Percentiles rank a stretch among this genome's conserved stretches.
Evolutionary conservation across 129 eudicot genomes (phyloP).

Genomic region (carrot (Daucus carota)): DH1_v3.0 NC_030385.2:37284001-37284500

Average conservation of each 20-base stretch:
- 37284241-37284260: slow-evolving; percentile 57
- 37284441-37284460: slow-evolving; percentile 51
- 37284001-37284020: background rate
- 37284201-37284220: slow-evolving; percentile 36
- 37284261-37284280: slow-evolving; percentile 21
- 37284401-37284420: slow-evolving; percentile 34
- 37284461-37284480: slow-evolving; percentile 30
- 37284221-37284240: slow-evolving; percentile 59
- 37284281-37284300: slow-evolving; percentile 65
- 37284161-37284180: slow-evolving; percentile 34
- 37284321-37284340: slow-evolving; percentile 7
- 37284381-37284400: slow-evolving; percentile 17
- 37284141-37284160: background rate
- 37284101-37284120: background rate
- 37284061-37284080: background rate
- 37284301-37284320: slow-evolving; percentile 46
- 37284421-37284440: slow-evolving; percentile 31
- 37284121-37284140: background rate
- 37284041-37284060: background rate
- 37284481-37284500: slow-evolving; percentile 5
- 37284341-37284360: slow-evolving; percentile 59
- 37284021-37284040: background rate
- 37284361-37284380: slow-evolving; percentile 35
- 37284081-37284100: background rate
- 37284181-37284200: slow-evolving; percentile 72